Conservation (phyloP, 2,329 filamentous ascomycete genomes). For the Aspergillus vadensis region DNA sequence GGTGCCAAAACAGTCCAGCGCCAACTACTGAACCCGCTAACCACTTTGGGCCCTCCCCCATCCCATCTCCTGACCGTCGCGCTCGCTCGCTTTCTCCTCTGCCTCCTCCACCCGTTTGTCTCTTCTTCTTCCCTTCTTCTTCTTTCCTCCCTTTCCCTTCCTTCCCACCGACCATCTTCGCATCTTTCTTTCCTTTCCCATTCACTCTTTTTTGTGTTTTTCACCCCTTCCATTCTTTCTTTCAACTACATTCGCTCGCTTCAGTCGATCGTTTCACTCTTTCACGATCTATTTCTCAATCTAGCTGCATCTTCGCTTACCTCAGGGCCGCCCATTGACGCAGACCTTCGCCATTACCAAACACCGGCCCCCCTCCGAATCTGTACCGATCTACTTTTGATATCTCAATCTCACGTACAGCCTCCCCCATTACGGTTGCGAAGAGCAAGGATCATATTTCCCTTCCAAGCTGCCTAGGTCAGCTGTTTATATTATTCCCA, state of each 20-base stretch:
- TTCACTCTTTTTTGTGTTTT: conserved; percentile 36
- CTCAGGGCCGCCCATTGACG: conserved; percentile 23
- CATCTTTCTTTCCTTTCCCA: conserved; percentile 30
- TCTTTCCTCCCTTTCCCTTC: conserved; percentile 17
- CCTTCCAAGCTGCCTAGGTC: conserved; percentile 40
- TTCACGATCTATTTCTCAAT: conserved; percentile 50
- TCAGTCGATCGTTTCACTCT: conserved; percentile 54
- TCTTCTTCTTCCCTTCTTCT: conserved; percentile 18
- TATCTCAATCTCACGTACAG: conserved; percentile 17
- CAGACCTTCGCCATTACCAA: conserved; percentile 22
- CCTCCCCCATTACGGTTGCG: conserved; percentile 18
- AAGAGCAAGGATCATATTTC: conserved; percentile 23
- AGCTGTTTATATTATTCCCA: conserved; percentile 34
- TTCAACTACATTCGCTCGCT: conserved; percentile 34
- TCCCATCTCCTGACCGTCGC: conserved; percentile 22
- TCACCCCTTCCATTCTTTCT: conserved; percentile 30
- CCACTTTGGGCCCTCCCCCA: conserved; percentile 17
- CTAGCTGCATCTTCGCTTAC: conserved; percentile 40
- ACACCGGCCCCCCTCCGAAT: conserved; percentile 1
- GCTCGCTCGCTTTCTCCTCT: conserved; percentile 13
- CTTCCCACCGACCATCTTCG: conserved; percentile 28
- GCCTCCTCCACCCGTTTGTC: conserved; percentile 20
- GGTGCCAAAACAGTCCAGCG: conserved; percentile 18
- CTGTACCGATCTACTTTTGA: conserved; percentile 20
- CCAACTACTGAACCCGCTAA: conserved; percentile 10